Percentiles rank a stretch among this genome's conserved stretches.
These are phyloP conservation scores for Boletus barrowsii DNA, from an alignment of 768 basidiomycete genomes.

Conservation along the genomic window DNA sequence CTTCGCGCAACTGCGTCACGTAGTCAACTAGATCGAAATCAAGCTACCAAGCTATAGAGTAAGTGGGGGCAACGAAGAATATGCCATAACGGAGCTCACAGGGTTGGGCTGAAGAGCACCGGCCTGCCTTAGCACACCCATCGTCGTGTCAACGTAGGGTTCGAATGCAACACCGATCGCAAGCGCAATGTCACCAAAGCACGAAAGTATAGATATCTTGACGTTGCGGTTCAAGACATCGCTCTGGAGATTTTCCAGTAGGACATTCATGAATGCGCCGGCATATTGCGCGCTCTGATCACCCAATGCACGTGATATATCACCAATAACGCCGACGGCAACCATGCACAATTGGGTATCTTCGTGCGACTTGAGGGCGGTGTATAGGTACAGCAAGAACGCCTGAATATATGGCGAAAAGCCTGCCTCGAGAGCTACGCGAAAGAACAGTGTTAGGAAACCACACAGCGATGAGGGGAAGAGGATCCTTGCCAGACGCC, in stretches of 20 bases:
- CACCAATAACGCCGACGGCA: slow-evolving; percentile 93
- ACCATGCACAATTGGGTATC: slow-evolving; percentile 95
- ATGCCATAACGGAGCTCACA: slow-evolving; percentile 41
- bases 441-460: slow-evolving; percentile 4
- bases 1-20: slow-evolving; percentile 84
- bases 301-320: slow-evolving; percentile 92
- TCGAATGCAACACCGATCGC: slow-evolving; percentile 85
- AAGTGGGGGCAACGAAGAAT: background rate
- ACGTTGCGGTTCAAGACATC: slow-evolving; percentile 89
- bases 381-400: slow-evolving; percentile 82
- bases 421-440: slow-evolving; percentile 64
- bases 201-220: slow-evolving; percentile 93
- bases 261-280: slow-evolving; percentile 84
- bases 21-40: slow-evolving; percentile 93
- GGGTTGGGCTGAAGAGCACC: slow-evolving; percentile 85
- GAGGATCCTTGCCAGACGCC: slow-evolving; percentile 53
- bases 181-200: slow-evolving; percentile 95
- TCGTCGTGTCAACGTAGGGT: slow-evolving; percentile 86
- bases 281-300: slow-evolving; percentile 83
- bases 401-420: slow-evolving; percentile 84
- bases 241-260: slow-evolving; percentile 88
- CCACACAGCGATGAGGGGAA: background rate
- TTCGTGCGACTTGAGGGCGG: slow-evolving; percentile 88
- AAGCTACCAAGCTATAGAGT: slow-evolving; percentile 40
- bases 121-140: slow-evolving; percentile 89